Base-by-base conservation (phyloP, 192 early-diverging fungal genomes). In the Backusella australiensis region DNA sequence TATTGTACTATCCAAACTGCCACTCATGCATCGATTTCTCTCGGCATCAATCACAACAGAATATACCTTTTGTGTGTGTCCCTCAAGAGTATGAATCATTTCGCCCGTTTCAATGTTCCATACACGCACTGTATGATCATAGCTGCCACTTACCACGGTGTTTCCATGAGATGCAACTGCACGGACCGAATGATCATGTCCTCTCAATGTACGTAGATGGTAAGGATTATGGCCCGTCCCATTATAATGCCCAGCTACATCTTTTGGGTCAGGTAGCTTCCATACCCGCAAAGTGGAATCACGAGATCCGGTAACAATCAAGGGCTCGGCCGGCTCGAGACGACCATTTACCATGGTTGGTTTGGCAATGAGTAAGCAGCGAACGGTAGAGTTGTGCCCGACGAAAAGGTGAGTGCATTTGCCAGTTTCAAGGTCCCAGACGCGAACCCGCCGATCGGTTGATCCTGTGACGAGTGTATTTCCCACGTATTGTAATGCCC, bases 11-110 rank as follows among this genome's bases (percentile, higher is more conserved):
- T 99, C 98, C 93, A 99, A 94, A 75, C 92, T 94, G 23, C 98
- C 98, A 73, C 93, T 94, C 76, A 96, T 96, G 65, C 95, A 95
- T 53, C 92, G 87, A 56, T 93, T 87, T 46, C 93, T 86, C 78
- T 96, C 94, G 26, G 92, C 86, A 75, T 91, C 92, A 74, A 99
- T 88, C 9, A 95, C 97, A 34, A 99, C 92, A 7, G 94, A 94
- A 81, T 99, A 99, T 11, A 99, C 98, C 77, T 97, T 96, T 78
- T 96, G 92, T 23, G 90, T 87, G 81, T 99, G 98, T 38, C 96
- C 98, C 36, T 90, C 82, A 59, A 96, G 89, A 11, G 82, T 81
- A 80, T 94, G 91, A 23, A 92, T 76, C 26, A 87, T 80, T 21
- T 84, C 74, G 9, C 98, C 98, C 0, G 87, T 93, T 35, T 79